Percentiles rank a stretch among this genome's conserved stretches.
Conservation (phyloP, 306 rosid species). For the Oxytropis ochrocephala region DNA sequence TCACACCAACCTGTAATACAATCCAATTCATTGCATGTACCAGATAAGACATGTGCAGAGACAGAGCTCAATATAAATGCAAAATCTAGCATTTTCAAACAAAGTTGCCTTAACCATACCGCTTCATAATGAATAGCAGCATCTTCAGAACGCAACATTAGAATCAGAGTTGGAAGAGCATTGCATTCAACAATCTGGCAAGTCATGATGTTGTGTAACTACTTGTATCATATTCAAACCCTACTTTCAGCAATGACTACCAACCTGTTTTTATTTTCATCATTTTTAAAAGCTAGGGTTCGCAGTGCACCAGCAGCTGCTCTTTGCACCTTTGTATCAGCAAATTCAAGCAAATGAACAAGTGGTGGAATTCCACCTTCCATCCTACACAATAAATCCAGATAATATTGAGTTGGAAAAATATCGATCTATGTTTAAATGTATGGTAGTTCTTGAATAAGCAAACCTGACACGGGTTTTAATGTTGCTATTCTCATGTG, state of each 20-base stretch:
- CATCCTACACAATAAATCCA: constrained; percentile 49
- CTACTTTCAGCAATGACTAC: constrained; percentile 10
- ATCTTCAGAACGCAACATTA: constrained; percentile 94
- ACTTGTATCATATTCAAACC: not conserved
- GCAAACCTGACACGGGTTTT: constrained; percentile 92
- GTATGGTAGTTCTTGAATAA: constrained; percentile 5
- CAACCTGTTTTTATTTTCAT: constrained; percentile 94
- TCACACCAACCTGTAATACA: constrained; percentile 86
- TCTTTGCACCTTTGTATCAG: constrained; percentile 93
- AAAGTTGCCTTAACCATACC: constrained; percentile 38
- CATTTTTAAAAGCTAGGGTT: constrained; percentile 92
- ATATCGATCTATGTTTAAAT: not conserved
- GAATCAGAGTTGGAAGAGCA: constrained; percentile 97
- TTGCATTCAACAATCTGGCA: constrained; percentile 96
- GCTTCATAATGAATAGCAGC: constrained; percentile 98
- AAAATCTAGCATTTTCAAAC: constrained; percentile 13
- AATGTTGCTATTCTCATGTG: constrained; percentile 94
- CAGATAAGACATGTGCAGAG: constrained; percentile 13
- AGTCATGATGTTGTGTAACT: constrained; percentile 8
- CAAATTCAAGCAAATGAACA: constrained; percentile 80
- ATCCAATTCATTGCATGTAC: constrained; percentile 27
- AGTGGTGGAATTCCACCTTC: constrained; percentile 99
- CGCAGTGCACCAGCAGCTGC: constrained; percentile 97
- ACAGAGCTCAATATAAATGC: not conserved
- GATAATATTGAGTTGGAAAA: constrained; percentile 4